Evolutionary conservation across 1,284 basidiomycete species (phyloP).

Genomic region (Bjerkandera adusta): DNA sequence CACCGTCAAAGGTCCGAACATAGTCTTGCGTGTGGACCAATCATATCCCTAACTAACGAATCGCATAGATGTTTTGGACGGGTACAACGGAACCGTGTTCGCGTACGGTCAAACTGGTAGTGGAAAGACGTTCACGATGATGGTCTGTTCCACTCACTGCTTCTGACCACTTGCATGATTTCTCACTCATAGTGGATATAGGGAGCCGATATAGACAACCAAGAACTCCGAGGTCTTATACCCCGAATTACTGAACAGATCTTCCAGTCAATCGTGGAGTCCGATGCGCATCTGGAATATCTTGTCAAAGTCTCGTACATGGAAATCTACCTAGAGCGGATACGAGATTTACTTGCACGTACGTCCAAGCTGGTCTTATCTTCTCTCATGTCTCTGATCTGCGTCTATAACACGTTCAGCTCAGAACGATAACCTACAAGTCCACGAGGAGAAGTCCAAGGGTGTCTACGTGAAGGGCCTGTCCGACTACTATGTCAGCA

Average conservation of each 20-base stretch:
- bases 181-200: conserved; percentile 32
- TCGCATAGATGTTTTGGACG: conserved; percentile 88
- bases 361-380: conserved; percentile 35
- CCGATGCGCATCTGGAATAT: conserved; percentile 95
- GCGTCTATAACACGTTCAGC: conserved; percentile 61
- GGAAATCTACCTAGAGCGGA: conserved; percentile 99
- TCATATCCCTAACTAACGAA: not conserved
- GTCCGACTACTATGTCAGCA: conserved; percentile 97
- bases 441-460: conserved; percentile 97
- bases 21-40: not conserved
- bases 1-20: conserved; percentile 71
- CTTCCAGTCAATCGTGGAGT: conserved; percentile 95
- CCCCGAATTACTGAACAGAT: conserved; percentile 99
- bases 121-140: conserved; percentile 97
- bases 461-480: conserved; percentile 99
- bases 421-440: conserved; percentile 97
- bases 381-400: conserved; percentile 6
- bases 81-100: conserved; percentile 98
- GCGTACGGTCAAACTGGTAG: conserved; percentile 99
- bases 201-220: conserved; percentile 96
- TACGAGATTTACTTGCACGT: conserved; percentile 96
- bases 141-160: conserved; percentile 51
- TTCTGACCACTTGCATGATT: conserved; percentile 14
- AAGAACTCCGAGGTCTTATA: conserved; percentile 92
- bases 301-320: conserved; percentile 99